Conservation (phyloP, 148 eudicot genomes). For the Rhododendron kiyosumense region DNA sequence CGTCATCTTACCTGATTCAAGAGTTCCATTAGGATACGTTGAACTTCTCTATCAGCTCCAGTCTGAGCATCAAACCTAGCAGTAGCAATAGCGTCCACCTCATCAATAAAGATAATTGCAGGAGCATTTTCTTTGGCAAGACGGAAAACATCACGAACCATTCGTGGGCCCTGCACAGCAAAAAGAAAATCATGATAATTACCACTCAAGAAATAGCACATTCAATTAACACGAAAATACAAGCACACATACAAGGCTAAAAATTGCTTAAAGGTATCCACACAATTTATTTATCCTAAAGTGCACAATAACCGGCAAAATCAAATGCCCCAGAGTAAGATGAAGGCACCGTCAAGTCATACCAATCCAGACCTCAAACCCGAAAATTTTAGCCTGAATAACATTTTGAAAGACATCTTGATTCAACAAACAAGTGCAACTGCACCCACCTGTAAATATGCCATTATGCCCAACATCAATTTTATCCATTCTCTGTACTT, state of each 20-base stretch:
- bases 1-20: slow-evolving; percentile 64
- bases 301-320: background rate
- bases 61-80: slow-evolving; percentile 99
- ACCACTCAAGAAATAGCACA: background rate
- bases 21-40: slow-evolving; percentile 92
- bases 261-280: background rate
- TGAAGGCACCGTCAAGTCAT: background rate
- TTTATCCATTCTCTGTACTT: background rate
- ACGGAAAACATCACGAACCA: slow-evolving; percentile 98
- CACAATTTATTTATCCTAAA: background rate
- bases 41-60: slow-evolving; percentile 98
- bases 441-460: background rate
- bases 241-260: background rate
- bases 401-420: background rate
- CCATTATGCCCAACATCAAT: background rate
- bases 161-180: slow-evolving; percentile 68
- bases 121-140: slow-evolving; percentile 98
- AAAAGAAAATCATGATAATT: background rate
- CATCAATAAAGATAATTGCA: slow-evolving; percentile 91
- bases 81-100: slow-evolving; percentile 92
- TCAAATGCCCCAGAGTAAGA: background rate
- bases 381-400: background rate
- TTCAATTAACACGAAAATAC: background rate
- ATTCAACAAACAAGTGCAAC: background rate
- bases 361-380: background rate